Evolutionary conservation across 371 early-diverging fungal species (phyloP), one percentile per base, ranked within the genome.

Genomic region (Parasitella parasitica): DNA sequence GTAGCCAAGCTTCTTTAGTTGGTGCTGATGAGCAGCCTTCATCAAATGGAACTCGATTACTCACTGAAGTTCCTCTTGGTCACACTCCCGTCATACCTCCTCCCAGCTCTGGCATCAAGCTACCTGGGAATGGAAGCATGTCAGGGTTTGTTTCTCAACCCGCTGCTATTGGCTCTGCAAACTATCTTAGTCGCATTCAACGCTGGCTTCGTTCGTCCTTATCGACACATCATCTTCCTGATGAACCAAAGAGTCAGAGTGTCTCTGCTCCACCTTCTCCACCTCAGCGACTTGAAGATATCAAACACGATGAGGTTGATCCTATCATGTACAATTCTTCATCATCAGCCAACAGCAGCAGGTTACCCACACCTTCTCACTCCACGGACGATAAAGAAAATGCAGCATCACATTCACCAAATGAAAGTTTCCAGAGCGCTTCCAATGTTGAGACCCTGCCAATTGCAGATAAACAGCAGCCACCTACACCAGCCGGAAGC

Each of bases 191-290:
- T 27, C 67, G 78, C 16, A 73, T 78, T 49, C 78, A 78, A 34
- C 78, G 78, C 24, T 78, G 78, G 78, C 64, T 78, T 41, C 73
- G 72, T 13, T 78, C 78, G 24, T 75, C 76, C 15, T 60, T 73
- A 12, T 78, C 78, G 9, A 73, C 75, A 9, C 73, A 78, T 41
- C 70, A 73, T 16, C 58, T 78, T 18, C 59, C 64, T 11, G 16
- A 46, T 13, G 46, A 46, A 6, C 15, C 27, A 50, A 26, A 26
- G 28, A 48, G 34, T 13, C n/a, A n/a, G n/a, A 49, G 26, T 1
- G 66, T 61, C 6, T 36, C 55, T 6, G 27, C 59, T 5, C 61
- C 64, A 2, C 53, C 64, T 6, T 27, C 60, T 27, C 69, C 69
- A 18, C 63, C 64, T 12, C 67, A 62, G 16, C 26, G 57, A 2